Evolutionary conservation across 2,329 filamentous ascomycete species (phyloP), one percentile per base, ranked within the genome.

Genomic region (Basipetospora chlamydospora): DNA sequence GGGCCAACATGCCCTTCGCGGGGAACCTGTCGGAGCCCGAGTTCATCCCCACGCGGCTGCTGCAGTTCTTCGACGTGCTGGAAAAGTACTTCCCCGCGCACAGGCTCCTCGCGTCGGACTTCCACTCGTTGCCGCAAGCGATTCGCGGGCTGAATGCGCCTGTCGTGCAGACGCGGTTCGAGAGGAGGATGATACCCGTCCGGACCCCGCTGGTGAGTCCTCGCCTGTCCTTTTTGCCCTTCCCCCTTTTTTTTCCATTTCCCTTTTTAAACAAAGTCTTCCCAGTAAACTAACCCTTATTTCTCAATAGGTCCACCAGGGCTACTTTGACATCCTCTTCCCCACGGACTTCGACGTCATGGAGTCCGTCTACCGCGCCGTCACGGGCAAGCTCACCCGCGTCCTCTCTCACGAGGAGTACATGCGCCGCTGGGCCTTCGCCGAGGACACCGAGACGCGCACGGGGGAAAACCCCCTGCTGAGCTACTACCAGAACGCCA

Each of bases 321-420:
- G 90, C 31, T 96, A 94, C 59, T 98, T 98, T 53, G 92, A 98
- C 54, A 95, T 98, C 49, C 77, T 98, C 53, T 98, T 98, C 61
- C 90, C 90, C 0, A 98, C 90, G 9, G 81, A 98, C 58, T 98
- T 98, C 54, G 68, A 73, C 43, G 79, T 93, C 46, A 80, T 90
- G 58, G 86, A 96, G 58, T 77, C 85, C 48, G 76, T 96, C 47
- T 98, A 98, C 60, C 78, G 84, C 39, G 85, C 85, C 42, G 76
- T 96, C 48, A 98, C 90, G 0, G 88, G 88, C 22, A 90, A 92
- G 54, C 65, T 96, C 48, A 94, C 87, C 3, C 73, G 80, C 35
- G 83, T 93, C 35, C 71, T 78, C 54, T 76, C 79, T 26, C 90
- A 98, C 50, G 85, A 88, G 53, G 83, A 92, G 45, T 98, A 96